phyloP scores from a whole-genome alignment of 176 grass and related monocot genomes.

The Areca catechu region DNA sequence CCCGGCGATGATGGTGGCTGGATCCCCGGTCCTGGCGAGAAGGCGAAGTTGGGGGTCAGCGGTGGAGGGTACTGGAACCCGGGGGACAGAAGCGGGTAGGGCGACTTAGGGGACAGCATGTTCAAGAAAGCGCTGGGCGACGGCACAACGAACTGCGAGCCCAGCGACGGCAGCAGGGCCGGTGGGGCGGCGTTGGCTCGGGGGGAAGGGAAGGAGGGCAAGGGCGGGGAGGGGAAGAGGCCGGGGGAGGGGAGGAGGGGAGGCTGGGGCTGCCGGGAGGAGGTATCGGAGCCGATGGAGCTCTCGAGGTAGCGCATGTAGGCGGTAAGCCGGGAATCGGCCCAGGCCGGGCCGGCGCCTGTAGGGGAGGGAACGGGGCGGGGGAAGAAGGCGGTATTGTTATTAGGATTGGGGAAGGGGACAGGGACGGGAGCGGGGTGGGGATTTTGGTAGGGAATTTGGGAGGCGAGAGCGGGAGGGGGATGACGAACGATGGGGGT shows the following conservation, averaged over 20 bases:
- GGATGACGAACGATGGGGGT: conserved; percentile 43
- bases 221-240: conserved; percentile 29
- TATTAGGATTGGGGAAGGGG: conserved; percentile 25
- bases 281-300: conserved; percentile 39
- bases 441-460: conserved; percentile 15
- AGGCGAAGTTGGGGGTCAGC: conserved; percentile 56
- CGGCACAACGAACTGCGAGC: conserved; percentile 1
- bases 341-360: conserved; percentile 31
- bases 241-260: background rate
- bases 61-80: conserved; percentile 44
- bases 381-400: conserved; percentile 30
- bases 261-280: conserved; percentile 4
- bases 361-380: conserved; percentile 23
- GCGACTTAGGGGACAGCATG: conserved; percentile 60
- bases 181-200: background rate
- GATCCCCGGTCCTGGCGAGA: conserved; percentile 58
- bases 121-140: conserved; percentile 56
- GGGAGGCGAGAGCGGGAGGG: conserved; percentile 9
- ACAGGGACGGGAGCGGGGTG: conserved; percentile 20
- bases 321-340: conserved; percentile 61
- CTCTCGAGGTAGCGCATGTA: conserved; percentile 82
- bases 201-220: conserved; percentile 22
- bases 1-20: conserved; percentile 39
- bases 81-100: conserved; percentile 63
- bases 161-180: background rate